phyloP scores from a whole-genome alignment of 2,329 filamentous ascomycete genomes.

The Cytospora leucostoma region DNA sequence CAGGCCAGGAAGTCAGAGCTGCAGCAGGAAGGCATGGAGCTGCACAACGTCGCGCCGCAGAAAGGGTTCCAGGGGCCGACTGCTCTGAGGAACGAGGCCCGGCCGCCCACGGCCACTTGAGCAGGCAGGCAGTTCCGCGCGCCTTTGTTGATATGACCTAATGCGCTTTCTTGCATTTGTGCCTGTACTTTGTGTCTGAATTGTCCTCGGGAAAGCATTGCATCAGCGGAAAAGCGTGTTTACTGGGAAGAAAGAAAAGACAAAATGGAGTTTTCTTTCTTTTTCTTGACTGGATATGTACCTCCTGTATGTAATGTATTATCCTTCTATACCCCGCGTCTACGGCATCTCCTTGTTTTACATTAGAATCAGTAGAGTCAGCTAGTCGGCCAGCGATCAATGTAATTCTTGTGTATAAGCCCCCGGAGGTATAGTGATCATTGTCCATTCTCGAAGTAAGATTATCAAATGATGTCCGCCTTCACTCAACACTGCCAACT shows the following conservation, averaged over 20 bases:
- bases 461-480: neutral
- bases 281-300: slow-evolving; percentile 13
- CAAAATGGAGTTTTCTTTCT: slow-evolving; percentile 1
- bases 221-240: slow-evolving; percentile 9
- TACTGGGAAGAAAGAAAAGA: slow-evolving; percentile 3
- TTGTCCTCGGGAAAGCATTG: slow-evolving; percentile 6
- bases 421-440: neutral
- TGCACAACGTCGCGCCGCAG: slow-evolving; percentile 64
- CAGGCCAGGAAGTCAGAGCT: slow-evolving; percentile 32
- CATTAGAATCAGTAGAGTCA: slow-evolving; percentile 4
- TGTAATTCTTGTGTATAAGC: neutral
- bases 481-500: neutral
- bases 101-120: slow-evolving; percentile 16
- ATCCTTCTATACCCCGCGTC: slow-evolving; percentile 20
- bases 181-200: neutral
- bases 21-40: slow-evolving; percentile 62
- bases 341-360: slow-evolving; percentile 7
- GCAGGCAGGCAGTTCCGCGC: neutral
- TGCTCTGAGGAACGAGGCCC: slow-evolving; percentile 42
- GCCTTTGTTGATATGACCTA: neutral
- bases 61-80: slow-evolving; percentile 57
- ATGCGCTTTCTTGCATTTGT: slow-evolving; percentile 1
- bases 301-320: slow-evolving; percentile 23
- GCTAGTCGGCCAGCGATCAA: slow-evolving; percentile 9
- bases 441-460: too few relatives aligned